These are phyloP conservation scores for Cutaneotrichosporon cutaneum DNA, from an alignment of 1,284 basidiomycete species.

Conservation along the genomic window DNA sequence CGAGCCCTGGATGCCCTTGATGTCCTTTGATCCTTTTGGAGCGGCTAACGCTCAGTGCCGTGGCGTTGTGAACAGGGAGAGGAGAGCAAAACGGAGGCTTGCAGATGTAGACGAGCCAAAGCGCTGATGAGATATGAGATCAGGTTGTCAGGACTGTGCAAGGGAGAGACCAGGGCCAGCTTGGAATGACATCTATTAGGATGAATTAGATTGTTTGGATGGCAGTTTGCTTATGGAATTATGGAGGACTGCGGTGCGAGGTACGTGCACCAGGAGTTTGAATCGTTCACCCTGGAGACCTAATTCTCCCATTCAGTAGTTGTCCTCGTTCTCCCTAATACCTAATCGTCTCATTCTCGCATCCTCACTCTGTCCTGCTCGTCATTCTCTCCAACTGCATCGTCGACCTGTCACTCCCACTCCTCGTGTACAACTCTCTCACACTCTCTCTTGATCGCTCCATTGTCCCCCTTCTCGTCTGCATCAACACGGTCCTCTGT, in stretches of 20 bases:
- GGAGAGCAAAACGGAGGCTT: too few species aligned
- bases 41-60: background rate
- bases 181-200: too few species aligned
- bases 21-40: background rate
- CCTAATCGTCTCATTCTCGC: background rate
- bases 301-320: background rate
- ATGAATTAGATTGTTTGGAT: too few species aligned
- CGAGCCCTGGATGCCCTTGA: too few species aligned
- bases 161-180: too few species aligned
- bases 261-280: background rate
- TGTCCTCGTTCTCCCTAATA: background rate
- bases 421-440: background rate
- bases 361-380: background rate
- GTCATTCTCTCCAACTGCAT: constrained; percentile 3
- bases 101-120: background rate
- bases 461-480: background rate
- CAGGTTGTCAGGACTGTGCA: too few species aligned
- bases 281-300: background rate
- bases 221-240: too few species aligned
- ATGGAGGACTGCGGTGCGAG: background rate
- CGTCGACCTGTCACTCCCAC: background rate
- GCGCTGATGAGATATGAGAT: too few species aligned
- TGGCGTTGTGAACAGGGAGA: too few species aligned
- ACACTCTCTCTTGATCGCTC: background rate
- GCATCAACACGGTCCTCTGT: background rate